Evolutionary conservation across 192 early-diverging fungal species (phyloP).

Genomic region (Gamsiella multidivaricata): DNA sequence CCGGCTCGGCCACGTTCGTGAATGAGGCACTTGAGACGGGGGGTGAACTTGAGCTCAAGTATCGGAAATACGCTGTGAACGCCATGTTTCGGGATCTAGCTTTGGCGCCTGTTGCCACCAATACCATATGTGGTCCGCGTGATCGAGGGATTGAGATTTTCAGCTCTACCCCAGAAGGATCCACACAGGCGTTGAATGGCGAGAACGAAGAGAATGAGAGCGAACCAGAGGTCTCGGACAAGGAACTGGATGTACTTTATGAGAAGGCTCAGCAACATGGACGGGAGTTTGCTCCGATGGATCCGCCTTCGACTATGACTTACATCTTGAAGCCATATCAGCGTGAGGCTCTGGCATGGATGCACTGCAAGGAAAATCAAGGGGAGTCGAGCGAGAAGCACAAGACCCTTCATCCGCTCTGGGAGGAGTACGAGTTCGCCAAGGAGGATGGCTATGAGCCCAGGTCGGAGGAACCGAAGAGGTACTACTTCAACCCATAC

Average conservation of each 20-base stretch:
- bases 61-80: conserved; percentile 40
- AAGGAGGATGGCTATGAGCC: conserved; percentile 34
- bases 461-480: conserved; percentile 20
- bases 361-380: conserved; percentile 57
- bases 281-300: conserved; percentile 56
- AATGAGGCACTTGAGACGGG: conserved; percentile 39
- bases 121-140: conserved; percentile 22
- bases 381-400: conserved; percentile 12
- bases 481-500: conserved; percentile 63
- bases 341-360: conserved; percentile 63
- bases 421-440: conserved; percentile 63
- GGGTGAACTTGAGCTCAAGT: conserved; percentile 42
- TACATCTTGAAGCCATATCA: conserved; percentile 62
- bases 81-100: conserved; percentile 30
- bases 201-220: conserved; percentile 37
- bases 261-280: conserved; percentile 67
- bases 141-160: conserved; percentile 29
- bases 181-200: conserved; percentile 4
- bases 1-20: conserved; percentile 6
- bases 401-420: conserved; percentile 63
- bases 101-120: conserved; percentile 43
- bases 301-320: conserved; percentile 57
- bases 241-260: conserved; percentile 62
- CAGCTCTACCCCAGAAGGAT: conserved; percentile 23
- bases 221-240: conserved; percentile 60